Conservation (phyloP, 257 asterid genomes). For the Euphrasia confusa region DNA sequence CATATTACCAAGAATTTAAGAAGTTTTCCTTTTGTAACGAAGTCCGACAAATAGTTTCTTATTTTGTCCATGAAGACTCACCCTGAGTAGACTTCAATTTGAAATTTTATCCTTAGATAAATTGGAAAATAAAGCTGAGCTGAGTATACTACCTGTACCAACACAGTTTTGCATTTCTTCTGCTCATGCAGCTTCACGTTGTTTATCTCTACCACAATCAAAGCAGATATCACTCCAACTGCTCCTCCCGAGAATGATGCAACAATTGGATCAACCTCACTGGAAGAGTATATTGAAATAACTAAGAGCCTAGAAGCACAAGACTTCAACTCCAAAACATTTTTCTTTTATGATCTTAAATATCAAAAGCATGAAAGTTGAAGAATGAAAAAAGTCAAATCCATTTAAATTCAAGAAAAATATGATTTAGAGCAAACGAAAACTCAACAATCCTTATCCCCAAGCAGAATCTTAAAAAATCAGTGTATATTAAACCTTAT, state of each 20-base stretch:
- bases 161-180: conserved; percentile 94
- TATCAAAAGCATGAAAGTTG: too few relatives aligned
- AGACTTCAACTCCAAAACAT: background rate
- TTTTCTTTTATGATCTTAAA: too few relatives aligned
- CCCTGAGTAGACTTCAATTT: background rate
- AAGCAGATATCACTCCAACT: conserved; percentile 91
- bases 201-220: conserved; percentile 97
- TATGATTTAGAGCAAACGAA: too few relatives aligned
- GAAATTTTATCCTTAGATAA: background rate
- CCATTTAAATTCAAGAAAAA: too few relatives aligned
- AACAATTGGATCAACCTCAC: conserved; percentile 94
- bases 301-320: background rate
- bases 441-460: background rate
- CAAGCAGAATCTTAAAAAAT: too few relatives aligned
- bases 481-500: background rate
- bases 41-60: background rate
- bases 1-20: background rate
- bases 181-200: conserved; percentile 95
- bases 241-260: conserved; percentile 99
- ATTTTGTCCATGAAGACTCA: background rate
- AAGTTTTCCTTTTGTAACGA: background rate
- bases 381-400: too few relatives aligned
- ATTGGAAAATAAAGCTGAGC: background rate
- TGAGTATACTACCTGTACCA: conserved; percentile 61
- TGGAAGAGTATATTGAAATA: conserved; percentile 29